A percentile compares a stretch with the other conserved stretches of the same genome.
Conservation (phyloP, 2,329 filamentous ascomycete species). For the Lachnellula subtilissima region DNA sequence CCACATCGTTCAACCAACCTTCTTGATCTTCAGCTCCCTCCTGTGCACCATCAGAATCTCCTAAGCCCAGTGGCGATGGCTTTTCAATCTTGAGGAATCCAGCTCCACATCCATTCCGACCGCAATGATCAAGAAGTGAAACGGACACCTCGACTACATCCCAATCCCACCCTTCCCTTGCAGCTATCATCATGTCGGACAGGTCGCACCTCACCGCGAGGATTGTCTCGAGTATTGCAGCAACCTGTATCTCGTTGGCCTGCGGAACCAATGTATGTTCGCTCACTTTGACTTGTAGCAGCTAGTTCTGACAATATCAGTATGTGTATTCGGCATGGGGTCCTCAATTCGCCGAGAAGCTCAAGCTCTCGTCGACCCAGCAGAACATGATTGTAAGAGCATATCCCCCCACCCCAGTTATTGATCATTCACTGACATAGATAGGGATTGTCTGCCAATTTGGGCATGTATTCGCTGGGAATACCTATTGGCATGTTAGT, state of each 20-base stretch:
- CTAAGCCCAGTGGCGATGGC: not conserved
- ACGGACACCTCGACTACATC: not conserved
- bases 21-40: not conserved
- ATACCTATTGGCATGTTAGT: conserved; percentile 86
- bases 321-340: conserved; percentile 99
- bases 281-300: not conserved
- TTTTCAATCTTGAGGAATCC: not conserved
- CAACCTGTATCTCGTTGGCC: conserved; percentile 77
- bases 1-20: not conserved
- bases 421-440: conserved; percentile 27
- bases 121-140: conserved; percentile 19
- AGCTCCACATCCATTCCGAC: not conserved
- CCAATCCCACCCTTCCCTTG: not conserved
- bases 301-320: conserved; percentile 43
- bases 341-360: conserved; percentile 83
- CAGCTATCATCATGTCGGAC: conserved; percentile 40
- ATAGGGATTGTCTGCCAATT: conserved; percentile 67
- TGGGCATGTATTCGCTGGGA: conserved; percentile 91
- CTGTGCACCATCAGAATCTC: not conserved
- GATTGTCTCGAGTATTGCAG: conserved; percentile 77
- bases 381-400: conserved; percentile 77
- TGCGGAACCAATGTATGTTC: conserved; percentile 83
- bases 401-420: conserved; percentile 1
- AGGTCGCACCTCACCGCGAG: conserved; percentile 57
- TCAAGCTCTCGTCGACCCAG: conserved; percentile 86